phyloP scores from a whole-genome alignment of 2,329 filamentous ascomycete species.

The Trichophaea hybrida region DNA sequence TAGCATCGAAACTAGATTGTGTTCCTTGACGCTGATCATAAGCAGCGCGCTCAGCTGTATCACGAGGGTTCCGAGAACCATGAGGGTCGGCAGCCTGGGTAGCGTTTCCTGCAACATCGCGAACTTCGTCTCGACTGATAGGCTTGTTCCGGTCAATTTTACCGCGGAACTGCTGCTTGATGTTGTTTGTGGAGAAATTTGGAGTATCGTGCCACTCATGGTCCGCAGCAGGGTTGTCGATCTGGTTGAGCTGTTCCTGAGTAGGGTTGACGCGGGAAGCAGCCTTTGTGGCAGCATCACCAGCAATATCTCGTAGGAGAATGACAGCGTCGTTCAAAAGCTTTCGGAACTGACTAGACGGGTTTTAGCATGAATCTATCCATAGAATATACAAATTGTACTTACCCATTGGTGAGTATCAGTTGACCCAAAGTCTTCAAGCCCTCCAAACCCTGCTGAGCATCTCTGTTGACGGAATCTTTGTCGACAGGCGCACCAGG shows the following conservation, averaged over 20 bases:
- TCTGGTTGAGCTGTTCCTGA: constrained; percentile 58
- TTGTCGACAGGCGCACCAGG: constrained; percentile 51
- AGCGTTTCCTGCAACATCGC: constrained; percentile 46
- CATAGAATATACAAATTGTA: constrained; percentile 34
- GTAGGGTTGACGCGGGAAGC: constrained; percentile 62
- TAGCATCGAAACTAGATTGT: constrained; percentile 39
- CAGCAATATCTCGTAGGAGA: constrained; percentile 76
- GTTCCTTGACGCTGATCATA: constrained; percentile 36
- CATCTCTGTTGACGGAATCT: constrained; percentile 66
- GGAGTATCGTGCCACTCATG: constrained; percentile 89
- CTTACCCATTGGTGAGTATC: constrained; percentile 89
- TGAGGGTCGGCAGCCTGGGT: constrained; percentile 42
- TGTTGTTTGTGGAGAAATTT: constrained; percentile 52
- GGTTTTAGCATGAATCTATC: neutral
- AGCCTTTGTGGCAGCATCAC: constrained; percentile 71
- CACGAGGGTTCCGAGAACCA: constrained; percentile 41
- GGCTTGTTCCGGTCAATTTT: constrained; percentile 44
- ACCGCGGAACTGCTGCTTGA: constrained; percentile 54
- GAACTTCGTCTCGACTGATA: constrained; percentile 41
- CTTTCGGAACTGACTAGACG: constrained; percentile 31
- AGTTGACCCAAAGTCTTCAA: constrained; percentile 77
- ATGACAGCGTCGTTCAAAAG: constrained; percentile 59
- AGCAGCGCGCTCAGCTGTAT: constrained; percentile 39
- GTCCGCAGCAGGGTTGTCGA: constrained; percentile 74
- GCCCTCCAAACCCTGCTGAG: constrained; percentile 67